Evolutionary conservation across 164 flowering plant genomes (phyloP).

Genomic region (Houttuynia cordata): DNA sequence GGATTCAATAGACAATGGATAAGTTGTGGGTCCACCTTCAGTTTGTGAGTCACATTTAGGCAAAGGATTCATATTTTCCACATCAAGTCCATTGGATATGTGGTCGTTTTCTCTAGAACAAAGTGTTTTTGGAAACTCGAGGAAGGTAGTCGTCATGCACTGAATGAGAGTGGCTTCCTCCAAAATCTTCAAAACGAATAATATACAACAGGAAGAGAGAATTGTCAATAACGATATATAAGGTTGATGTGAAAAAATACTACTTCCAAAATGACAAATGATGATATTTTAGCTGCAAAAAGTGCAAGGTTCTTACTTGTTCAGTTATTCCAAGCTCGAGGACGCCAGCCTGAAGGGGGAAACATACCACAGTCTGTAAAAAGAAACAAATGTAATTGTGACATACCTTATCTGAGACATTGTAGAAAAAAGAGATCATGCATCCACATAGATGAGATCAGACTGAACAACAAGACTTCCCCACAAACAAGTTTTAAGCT

Average conservation of each 20-base stretch:
- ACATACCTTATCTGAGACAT: too few species aligned
- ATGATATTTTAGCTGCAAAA: too few species aligned
- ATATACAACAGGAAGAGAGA: not conserved
- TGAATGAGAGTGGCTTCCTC: constrained; percentile 67
- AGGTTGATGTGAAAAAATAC: not conserved
- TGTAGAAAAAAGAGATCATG: not conserved
- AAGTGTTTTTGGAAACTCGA: constrained; percentile 43
- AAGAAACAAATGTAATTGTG: not conserved
- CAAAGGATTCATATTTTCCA: constrained; percentile 16
- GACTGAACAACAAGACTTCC: too few species aligned
- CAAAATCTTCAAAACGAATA: constrained; percentile 29
- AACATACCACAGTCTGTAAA: constrained; percentile 81
- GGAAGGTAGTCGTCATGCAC: constrained; percentile 43
- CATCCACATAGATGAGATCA: too few species aligned
- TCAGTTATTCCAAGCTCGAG: constrained; percentile 80
- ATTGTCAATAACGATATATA: not conserved
- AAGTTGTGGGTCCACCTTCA: not conserved
- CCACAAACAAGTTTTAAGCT: too few species aligned
- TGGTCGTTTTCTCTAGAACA: constrained; percentile 34
- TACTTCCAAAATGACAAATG: not conserved
- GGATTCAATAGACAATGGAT: not conserved
- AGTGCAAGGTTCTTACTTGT: constrained; percentile 28
- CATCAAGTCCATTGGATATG: constrained; percentile 17
- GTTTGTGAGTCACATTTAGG: constrained; percentile 10
- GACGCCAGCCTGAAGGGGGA: constrained; percentile 75